These are phyloP conservation scores for Plasmodium reichenowi DNA, from an alignment of 169 alveolate genomes.

Conservation along the genomic window DNA sequence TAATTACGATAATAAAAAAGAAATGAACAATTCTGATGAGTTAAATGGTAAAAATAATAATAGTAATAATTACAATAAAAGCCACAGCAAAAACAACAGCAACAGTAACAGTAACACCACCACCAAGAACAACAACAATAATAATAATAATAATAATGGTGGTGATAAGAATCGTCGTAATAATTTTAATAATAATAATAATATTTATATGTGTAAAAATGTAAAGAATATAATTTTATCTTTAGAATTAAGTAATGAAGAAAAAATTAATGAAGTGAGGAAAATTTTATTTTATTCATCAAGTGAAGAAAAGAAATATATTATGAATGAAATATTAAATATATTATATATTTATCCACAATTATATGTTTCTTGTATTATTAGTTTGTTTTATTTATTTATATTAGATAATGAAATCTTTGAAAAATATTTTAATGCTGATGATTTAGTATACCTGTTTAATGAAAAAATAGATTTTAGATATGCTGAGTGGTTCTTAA, in stretches of 20 bases:
- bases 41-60: background rate
- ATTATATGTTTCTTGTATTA: slow-evolving; percentile 39
- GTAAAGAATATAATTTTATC: slow-evolving; percentile 44
- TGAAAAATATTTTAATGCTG: slow-evolving; percentile 21
- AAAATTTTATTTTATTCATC: slow-evolving; percentile 41
- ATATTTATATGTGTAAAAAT: slow-evolving; percentile 5
- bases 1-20: background rate
- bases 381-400: slow-evolving; percentile 34
- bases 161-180: background rate
- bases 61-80: background rate
- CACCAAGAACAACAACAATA: background rate
- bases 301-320: slow-evolving; percentile 42
- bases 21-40: background rate
- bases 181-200: background rate
- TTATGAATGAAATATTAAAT: slow-evolving; percentile 40
- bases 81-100: background rate
- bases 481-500: slow-evolving; percentile 69
- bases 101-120: background rate
- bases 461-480: slow-evolving; percentile 51
- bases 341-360: slow-evolving; percentile 56
- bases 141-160: background rate
- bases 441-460: slow-evolving; percentile 31
- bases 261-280: slow-evolving; percentile 37
- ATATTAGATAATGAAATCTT: slow-evolving; percentile 54
- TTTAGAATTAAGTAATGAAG: slow-evolving; percentile 44